Evolutionary conservation across 345 rosid genomes (phyloP).

Genomic region (Conringia planisiliqua): DNA sequence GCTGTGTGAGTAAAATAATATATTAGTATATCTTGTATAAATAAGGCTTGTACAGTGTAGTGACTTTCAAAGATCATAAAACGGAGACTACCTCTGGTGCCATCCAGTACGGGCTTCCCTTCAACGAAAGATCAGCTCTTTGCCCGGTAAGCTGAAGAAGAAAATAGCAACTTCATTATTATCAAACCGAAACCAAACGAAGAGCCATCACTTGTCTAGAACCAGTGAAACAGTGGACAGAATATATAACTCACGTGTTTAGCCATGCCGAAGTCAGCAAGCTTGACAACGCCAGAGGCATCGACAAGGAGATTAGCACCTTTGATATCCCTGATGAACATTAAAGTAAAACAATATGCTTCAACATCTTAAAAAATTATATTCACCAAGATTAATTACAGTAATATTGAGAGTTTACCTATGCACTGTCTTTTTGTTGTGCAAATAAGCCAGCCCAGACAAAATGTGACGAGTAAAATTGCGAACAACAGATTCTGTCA

Average conservation of each 20-base stretch:
- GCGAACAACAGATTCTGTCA: slow-evolving; percentile 89
- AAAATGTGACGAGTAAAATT: slow-evolving; percentile 91
- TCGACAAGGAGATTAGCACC: slow-evolving; percentile 98
- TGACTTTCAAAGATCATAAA: not conserved
- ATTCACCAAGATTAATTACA: slow-evolving; percentile 7
- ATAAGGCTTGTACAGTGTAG: not conserved
- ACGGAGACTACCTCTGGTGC: slow-evolving; percentile 83
- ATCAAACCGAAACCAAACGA: not conserved
- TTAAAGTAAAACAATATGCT: not conserved
- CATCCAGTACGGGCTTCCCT: slow-evolving; percentile 99
- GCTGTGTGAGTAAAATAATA: slow-evolving; percentile 43
- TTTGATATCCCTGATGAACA: slow-evolving; percentile 76
- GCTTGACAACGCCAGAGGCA: slow-evolving; percentile 93
- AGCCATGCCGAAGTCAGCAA: slow-evolving; percentile 98
- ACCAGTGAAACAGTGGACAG: not conserved
- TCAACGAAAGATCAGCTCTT: slow-evolving; percentile 82
- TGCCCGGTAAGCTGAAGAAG: slow-evolving; percentile 77
- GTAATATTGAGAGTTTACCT: slow-evolving; percentile 44
- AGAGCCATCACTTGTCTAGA: not conserved
- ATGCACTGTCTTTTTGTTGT: slow-evolving; percentile 84
- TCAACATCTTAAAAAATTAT: not conserved
- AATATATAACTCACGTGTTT: slow-evolving; percentile 70
- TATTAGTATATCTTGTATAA: slow-evolving; percentile 3
- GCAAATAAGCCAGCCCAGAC: slow-evolving; percentile 87
- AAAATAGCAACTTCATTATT: not conserved